Evolutionary conservation across 192 early-diverging fungal species (phyloP), one percentile per base, ranked within the genome.

Genomic region (Entomortierella lignicola): DNA sequence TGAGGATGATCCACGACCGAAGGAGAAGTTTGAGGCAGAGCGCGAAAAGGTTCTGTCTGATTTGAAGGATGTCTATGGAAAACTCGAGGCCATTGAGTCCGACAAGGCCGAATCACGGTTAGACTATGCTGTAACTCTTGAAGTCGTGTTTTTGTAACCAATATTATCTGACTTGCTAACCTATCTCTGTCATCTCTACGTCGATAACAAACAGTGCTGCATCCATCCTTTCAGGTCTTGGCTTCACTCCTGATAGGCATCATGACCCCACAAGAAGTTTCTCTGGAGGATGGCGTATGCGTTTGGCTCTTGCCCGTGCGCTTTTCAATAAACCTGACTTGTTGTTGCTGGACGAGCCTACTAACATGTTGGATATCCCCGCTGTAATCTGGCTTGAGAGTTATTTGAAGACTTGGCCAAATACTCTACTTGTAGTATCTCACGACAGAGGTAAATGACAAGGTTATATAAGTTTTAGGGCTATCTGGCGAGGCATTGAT

Each of bases 211-310:
- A 25, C 61, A 91, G 95, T 69, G 98, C 98, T n/a, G 94, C 95
- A 27, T 90, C 90, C 39, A 98, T 99, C 81, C 86, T 99, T 39
- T 90, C 92, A 68, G 98, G 98, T 92, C 92, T 99, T 55, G 98
- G 98, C 20, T 99, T 99, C 81, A 84, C 85, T 69, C 67, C 89
- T 23, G 86, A 84, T 21, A 90, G 90, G 61, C 95, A 97, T 79
- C 83, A 89, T 62, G 84, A 89, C 67, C 92, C 93, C 41, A 99
- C 98, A 47, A 94, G 90, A 83, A 94, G 95, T 75, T 93, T 99
- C 63, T 98, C 96, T 61, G 98, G 98, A 83, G 98, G 98, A 80
- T 99, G 98, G 98, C 91, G 97, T 69, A 99, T 99, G 98, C 90
- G 98, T 71, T 89, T 99, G 52, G 94, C 97, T 4, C 89, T 99